Base-by-base conservation (phyloP, 352 stramenopile genomes). In the Pythium utonaiense region DNA sequence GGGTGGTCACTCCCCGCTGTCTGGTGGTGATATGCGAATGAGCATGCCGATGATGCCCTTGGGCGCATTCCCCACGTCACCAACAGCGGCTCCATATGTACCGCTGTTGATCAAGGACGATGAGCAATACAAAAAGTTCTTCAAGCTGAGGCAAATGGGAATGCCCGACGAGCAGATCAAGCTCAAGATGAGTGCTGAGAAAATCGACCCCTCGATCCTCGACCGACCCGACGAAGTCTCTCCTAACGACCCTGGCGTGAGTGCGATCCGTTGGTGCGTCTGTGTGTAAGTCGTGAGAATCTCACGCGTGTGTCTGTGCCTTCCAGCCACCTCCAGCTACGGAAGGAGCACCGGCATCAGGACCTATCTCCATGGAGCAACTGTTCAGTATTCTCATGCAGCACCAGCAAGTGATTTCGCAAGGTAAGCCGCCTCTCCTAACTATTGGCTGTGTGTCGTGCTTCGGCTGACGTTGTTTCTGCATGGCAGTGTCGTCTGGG, bases 331-430 rank as follows among this genome's bases (percentile, higher is more conserved):
- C 80, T 21, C 49, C 69, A 56, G 53, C 54, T 21, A 30, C 60
- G 50, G 36, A 59, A 10, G 60, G 36, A 45, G 45, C 45, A 4
- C 33, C 45, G 22, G 24, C 74, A 6, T 67, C 70, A 8, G 69
- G 69, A 21, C 75, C 78, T 6, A 77, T 95, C 21, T 92, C 86
- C 10, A 93, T 95, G 81, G 82, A 95, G 38, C 82, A 95, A 38
- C 64, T 95, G 4, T 92, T 93, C 36, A 89, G 75, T 42, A 93
- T 95, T 51, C 60, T 93, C 6, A 93, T 95, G 83, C 83, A 95
- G 36, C 84, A 95, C 62, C 86, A 95, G 25, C 80, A 93, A 57
- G 88, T 93, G 41, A 92, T 95, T 44, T 83, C 93, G 31, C 83
- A 91, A 79, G 86, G 83, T 89, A 31, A 12, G 49, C 21, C 10